Conservation (phyloP, 108 stramenopile genomes). For the Cylindrotheca fusiformis region DNA sequence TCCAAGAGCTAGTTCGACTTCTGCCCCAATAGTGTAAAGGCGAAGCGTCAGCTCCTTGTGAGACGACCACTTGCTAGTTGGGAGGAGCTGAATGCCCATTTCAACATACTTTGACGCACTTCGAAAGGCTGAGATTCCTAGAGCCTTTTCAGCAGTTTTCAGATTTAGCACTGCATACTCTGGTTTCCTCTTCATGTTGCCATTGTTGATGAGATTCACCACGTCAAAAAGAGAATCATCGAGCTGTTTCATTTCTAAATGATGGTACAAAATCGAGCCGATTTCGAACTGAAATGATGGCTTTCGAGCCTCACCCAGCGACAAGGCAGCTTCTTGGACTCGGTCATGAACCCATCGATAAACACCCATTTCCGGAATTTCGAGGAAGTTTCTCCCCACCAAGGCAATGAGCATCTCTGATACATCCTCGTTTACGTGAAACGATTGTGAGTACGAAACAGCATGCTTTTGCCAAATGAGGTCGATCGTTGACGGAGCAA, state of each 20-base stretch:
- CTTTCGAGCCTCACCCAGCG: slow-evolving; percentile 9
- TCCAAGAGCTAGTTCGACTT: neutral
- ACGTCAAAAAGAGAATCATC: slow-evolving; percentile 9
- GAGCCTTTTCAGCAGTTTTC: slow-evolving; percentile 22
- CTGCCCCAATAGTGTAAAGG: slow-evolving; percentile 7
- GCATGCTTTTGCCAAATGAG: neutral
- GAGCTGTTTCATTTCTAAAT: slow-evolving; percentile 4
- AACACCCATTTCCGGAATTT: neutral
- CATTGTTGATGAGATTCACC: slow-evolving; percentile 12
- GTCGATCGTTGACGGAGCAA: neutral
- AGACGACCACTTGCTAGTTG: neutral
- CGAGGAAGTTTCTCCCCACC: neutral
- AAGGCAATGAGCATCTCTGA: neutral
- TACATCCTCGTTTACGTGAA: neutral
- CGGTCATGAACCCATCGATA: slow-evolving; percentile 26
- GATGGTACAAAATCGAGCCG: slow-evolving; percentile 5
- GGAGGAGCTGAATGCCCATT: slow-evolving; percentile 10
- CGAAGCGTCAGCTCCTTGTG: neutral
- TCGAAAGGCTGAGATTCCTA: slow-evolving; percentile 18
- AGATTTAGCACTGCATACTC: slow-evolving; percentile 23
- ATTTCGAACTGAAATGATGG: neutral
- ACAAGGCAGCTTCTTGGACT: slow-evolving; percentile 23
- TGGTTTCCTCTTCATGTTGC: neutral
- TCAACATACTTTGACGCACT: slow-evolving; percentile 17
- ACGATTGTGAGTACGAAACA: neutral